Evolutionary conservation across 78 protist species (phyloP).

Genomic region (Polysphondylium violaceum): DNA sequence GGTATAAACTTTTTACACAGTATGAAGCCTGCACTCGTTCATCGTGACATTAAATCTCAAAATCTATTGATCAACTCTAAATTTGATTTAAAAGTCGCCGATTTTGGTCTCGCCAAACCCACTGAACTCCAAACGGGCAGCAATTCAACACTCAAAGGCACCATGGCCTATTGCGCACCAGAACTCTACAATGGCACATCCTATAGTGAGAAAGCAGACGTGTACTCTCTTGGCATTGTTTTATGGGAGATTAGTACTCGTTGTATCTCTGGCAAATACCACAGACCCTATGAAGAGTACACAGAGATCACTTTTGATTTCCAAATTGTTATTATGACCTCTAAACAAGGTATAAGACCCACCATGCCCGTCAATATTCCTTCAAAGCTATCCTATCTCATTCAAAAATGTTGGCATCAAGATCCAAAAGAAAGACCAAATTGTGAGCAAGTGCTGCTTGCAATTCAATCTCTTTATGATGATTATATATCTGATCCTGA

Average conservation of each 20-base stretch:
- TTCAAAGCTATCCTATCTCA: slow-evolving; percentile 30
- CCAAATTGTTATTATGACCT: slow-evolving; percentile 69
- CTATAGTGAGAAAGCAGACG: slow-evolving; percentile 50
- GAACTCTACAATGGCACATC: slow-evolving; percentile 30
- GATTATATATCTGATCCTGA: slow-evolving; percentile 26
- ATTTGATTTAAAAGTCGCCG: slow-evolving; percentile 68
- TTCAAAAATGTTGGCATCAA: slow-evolving; percentile 56
- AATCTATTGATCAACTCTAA: slow-evolving; percentile 52
- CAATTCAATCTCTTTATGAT: slow-evolving; percentile 32
- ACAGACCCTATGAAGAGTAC: slow-evolving; percentile 73
- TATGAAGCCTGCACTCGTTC: slow-evolving; percentile 74
- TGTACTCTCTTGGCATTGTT: slow-evolving; percentile 71
- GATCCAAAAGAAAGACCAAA: slow-evolving; percentile 66
- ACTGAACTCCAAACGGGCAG: slow-evolving; percentile 51
- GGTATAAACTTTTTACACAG: slow-evolving; percentile 70
- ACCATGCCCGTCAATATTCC: slow-evolving; percentile 71
- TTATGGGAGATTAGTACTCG: slow-evolving; percentile 69
- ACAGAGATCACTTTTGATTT: slow-evolving; percentile 61
- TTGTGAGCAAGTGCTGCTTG: slow-evolving; percentile 41
- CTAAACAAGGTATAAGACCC: slow-evolving; percentile 71
- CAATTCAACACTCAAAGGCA: slow-evolving; percentile 35
- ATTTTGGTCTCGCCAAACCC: slow-evolving; percentile 74
- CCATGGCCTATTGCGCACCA: slow-evolving; percentile 74
- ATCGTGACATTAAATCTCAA: slow-evolving; percentile 78
- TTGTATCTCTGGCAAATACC: slow-evolving; percentile 28